phyloP scores from a whole-genome alignment of 306 rosid genomes.

The Nissolia schottii region DNA sequence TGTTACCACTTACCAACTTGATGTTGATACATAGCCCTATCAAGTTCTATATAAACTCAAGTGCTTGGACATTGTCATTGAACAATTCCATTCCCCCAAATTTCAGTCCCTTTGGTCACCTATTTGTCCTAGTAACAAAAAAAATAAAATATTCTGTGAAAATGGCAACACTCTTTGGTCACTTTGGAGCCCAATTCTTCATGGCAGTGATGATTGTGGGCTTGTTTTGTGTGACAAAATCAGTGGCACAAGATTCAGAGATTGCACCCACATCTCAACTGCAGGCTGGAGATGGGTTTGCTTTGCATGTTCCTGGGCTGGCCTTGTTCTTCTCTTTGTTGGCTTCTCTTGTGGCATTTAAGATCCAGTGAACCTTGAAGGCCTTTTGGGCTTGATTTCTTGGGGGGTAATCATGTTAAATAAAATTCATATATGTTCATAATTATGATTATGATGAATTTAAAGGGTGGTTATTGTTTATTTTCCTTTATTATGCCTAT shows the following conservation, averaged over 20 bases:
- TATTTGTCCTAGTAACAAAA: neutral
- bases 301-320: constrained; percentile 34
- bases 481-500: neutral
- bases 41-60: constrained; percentile 42
- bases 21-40: constrained; percentile 9
- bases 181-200: constrained; percentile 4
- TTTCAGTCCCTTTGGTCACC: neutral
- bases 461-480: neutral
- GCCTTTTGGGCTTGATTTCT: constrained; percentile 2
- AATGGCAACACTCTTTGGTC: constrained; percentile 43
- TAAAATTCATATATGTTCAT: neutral
- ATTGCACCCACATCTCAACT: constrained; percentile 45
- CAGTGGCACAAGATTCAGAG: constrained; percentile 33
- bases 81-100: constrained; percentile 9
- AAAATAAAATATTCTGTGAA: neutral
- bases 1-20: constrained; percentile 24
- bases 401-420: constrained; percentile 3
- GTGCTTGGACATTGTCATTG: constrained; percentile 14
- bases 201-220: constrained; percentile 23
- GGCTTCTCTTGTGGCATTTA: constrained; percentile 41
- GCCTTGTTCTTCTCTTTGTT: constrained; percentile 31
- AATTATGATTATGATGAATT: neutral
- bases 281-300: constrained; percentile 49
- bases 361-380: constrained; percentile 27
- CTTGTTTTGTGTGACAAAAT: constrained; percentile 26